Conservation (phyloP, 2,329 filamentous ascomycete species). For the Ophiostoma perfectum region DNA sequence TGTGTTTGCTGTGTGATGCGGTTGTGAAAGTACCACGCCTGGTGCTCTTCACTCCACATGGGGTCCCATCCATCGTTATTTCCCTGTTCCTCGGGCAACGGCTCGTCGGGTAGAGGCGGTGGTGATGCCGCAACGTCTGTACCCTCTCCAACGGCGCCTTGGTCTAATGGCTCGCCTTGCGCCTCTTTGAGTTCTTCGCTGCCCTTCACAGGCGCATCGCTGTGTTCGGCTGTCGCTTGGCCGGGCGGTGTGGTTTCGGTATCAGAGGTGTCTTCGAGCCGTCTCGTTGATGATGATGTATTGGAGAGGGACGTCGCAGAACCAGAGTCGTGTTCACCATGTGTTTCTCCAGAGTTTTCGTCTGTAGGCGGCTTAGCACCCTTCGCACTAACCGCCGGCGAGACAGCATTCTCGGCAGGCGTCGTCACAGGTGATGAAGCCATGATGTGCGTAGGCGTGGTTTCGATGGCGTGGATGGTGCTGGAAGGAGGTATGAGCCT, state of each 20-base stretch:
- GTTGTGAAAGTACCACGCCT: constrained; percentile 80
- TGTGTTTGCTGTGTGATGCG: constrained; percentile 67
- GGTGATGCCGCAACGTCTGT: constrained; percentile 9
- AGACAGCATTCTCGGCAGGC: neutral
- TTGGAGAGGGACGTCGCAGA: neutral
- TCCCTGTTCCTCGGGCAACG: constrained; percentile 31
- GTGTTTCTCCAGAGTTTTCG: neutral
- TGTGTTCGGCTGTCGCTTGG: neutral
- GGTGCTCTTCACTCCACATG: constrained; percentile 62
- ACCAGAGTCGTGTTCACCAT: neutral
- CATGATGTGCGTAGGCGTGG: neutral
- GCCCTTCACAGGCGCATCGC: neutral
- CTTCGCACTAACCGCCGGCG: neutral
- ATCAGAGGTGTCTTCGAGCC: neutral
- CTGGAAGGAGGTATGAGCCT: neutral
- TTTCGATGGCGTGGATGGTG: too few species aligned
- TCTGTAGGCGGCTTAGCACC: neutral
- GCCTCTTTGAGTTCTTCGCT: neutral
- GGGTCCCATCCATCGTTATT: constrained; percentile 74
- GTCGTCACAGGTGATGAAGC: neutral
- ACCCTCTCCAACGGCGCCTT: neutral
- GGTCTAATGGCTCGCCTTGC: neutral
- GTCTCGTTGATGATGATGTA: neutral
- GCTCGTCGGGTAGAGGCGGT: constrained; percentile 40
- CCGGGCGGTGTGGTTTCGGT: neutral